Evolutionary conservation across 192 early-diverging fungal genomes (phyloP), one percentile per base, ranked within the genome.

Genomic region (Entrophospora sp.): DNA sequence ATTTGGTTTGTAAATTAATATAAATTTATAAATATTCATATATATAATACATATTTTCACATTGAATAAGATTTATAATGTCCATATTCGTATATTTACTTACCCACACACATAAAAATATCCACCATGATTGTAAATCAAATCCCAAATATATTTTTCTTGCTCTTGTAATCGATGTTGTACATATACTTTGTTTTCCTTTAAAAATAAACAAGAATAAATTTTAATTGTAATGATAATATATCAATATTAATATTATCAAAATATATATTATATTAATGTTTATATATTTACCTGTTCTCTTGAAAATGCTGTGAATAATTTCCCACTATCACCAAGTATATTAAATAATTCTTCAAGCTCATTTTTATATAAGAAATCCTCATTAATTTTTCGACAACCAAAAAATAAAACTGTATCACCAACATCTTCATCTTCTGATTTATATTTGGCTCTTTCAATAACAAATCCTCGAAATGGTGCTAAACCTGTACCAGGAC

Each of bases 401-500:
- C 97, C 97, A 77, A 89, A 97, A 79, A 97, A 99, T 63, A 99
- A 76, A 40, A 91, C 79, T 2, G 94, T 88, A 1, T 88, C 81
- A 7, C 97, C 95, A 37, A 94, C 84, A 65, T 81, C 72, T 36
- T 83, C 79, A 12, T 77, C 83, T 28, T 85, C 77, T 57, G 69
- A 66, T 24, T 79, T 84, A 61, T 81, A 80, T 37, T 76, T 67
- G 4, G 88, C 85, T 52, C 97, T 91, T 69, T 99, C 97, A 58
- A 89, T 86, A 10, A 97, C 71, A 69, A 99, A 99, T 4, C 89
- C 97, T 46, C 97, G 85, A 88, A 99, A 97, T 27, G 97, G 97
- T 16, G 97, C 97, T 37, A 99, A 90, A 44, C 97, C 97, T 4
- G 97, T 99, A 46, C 97, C 97, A n/a, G 97, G 97, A 0, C 97